A percentile compares a stretch with the other conserved stretches of the same genome.
Conservation (phyloP, 176 grass and related monocot species). For the Oryza nivara region DNA sequence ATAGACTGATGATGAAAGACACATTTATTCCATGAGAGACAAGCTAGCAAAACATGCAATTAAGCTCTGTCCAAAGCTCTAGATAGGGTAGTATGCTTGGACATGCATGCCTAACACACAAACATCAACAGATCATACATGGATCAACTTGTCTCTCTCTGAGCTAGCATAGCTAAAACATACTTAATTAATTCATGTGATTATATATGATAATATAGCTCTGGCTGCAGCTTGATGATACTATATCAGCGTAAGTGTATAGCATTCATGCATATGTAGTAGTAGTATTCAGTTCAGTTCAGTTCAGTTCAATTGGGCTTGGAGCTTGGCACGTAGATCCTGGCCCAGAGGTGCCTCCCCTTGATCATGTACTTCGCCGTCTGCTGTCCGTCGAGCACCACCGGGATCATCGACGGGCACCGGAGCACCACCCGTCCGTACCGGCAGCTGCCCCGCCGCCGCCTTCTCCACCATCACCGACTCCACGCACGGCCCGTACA, state of each 20-base stretch:
- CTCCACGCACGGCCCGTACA: slow-evolving; percentile 64
- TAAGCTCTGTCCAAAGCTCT: not conserved
- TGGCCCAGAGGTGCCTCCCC: slow-evolving; percentile 75
- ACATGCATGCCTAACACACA: not conserved
- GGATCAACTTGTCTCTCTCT: not conserved
- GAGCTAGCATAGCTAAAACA: slow-evolving; percentile 5
- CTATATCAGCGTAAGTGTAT: not conserved
- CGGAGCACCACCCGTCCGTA: slow-evolving; percentile 59
- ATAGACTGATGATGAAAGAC: not conserved
- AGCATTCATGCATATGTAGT: not conserved
- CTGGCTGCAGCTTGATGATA: not conserved
- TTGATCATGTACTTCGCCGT: slow-evolving; percentile 76
- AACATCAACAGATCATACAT: not conserved
- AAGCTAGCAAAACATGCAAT: not conserved
- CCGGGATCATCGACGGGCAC: slow-evolving; percentile 50
- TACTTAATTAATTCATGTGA: not conserved
- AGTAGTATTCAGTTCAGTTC: not conserved
- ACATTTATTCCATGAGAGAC: slow-evolving; percentile 24
- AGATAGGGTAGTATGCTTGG: not conserved
- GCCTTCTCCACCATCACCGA: slow-evolving; percentile 52
- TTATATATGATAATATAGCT: not conserved
- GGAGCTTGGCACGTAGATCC: slow-evolving; percentile 58
- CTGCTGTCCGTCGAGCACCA: slow-evolving; percentile 52
- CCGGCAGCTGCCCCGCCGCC: slow-evolving; percentile 47
- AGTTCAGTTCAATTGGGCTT: slow-evolving; percentile 10